These are phyloP conservation scores for Panicum virgatum DNA, from an alignment of 202 grass and related monocot genomes.

Conservation along the genomic window DNA sequence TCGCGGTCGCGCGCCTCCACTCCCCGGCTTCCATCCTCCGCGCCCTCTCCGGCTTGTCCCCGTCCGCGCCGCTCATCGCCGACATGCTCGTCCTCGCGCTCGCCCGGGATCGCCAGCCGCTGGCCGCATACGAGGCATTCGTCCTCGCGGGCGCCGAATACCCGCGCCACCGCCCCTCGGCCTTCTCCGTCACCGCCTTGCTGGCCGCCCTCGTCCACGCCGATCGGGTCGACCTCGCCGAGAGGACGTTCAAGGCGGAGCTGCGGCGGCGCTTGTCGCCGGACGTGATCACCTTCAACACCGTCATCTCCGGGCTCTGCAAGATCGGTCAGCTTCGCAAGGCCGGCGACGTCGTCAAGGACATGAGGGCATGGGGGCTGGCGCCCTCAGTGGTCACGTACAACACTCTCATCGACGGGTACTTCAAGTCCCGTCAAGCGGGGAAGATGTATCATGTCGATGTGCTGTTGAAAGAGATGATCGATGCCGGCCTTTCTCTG, in stretches of 20 bases:
- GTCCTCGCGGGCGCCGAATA: slow-evolving; percentile 46
- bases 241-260: slow-evolving; percentile 55
- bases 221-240: slow-evolving; percentile 45
- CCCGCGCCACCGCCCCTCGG: slow-evolving; percentile 58
- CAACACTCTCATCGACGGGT: slow-evolving; percentile 70
- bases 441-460: slow-evolving; percentile 94
- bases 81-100: slow-evolving; percentile 65
- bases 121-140: slow-evolving; percentile 60
- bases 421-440: slow-evolving; percentile 58
- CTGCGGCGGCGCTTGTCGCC: slow-evolving; percentile 61
- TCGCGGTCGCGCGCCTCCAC: slow-evolving; percentile 45
- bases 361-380: slow-evolving; percentile 75
- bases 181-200: slow-evolving; percentile 65
- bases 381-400: slow-evolving; percentile 65
- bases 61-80: slow-evolving; percentile 48
- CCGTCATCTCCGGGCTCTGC: slow-evolving; percentile 71
- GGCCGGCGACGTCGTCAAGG: slow-evolving; percentile 66
- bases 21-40: slow-evolving; percentile 45
- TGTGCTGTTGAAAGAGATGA: slow-evolving; percentile 76
- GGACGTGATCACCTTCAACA: slow-evolving; percentile 78
- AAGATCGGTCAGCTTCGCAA: slow-evolving; percentile 66
- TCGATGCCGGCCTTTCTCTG: slow-evolving; percentile 45
- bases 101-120: slow-evolving; percentile 38
- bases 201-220: slow-evolving; percentile 57
- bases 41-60: slow-evolving; percentile 33